Evolutionary conservation across 2,329 filamentous ascomycete genomes (phyloP).

Genomic region (Pseudodiploospora longispora): DNA sequence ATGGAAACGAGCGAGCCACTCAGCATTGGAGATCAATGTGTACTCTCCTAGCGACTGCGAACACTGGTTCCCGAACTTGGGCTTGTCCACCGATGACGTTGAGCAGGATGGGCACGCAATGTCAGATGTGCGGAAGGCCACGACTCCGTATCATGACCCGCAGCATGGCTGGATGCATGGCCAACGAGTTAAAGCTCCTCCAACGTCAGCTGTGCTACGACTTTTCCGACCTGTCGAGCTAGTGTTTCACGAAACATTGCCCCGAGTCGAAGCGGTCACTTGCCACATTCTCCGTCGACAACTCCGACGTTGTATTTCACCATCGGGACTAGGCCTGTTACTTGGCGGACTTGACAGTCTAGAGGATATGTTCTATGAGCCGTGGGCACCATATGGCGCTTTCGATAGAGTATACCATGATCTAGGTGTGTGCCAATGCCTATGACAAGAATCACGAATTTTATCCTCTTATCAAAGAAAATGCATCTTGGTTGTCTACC

Average conservation of each 20-base stretch:
- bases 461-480: not conserved
- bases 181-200: constrained; percentile 16
- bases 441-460: constrained; percentile 11
- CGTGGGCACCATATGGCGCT: constrained; percentile 22
- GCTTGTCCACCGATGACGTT: constrained; percentile 16
- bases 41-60: constrained; percentile 26
- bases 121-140: not conserved
- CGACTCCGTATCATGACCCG: constrained; percentile 14
- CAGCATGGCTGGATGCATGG: constrained; percentile 24
- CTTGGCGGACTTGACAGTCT: constrained; percentile 18
- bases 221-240: constrained; percentile 16
- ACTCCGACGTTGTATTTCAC: constrained; percentile 19
- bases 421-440: constrained; percentile 15
- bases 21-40: constrained; percentile 26
- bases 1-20: constrained; percentile 16
- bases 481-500: not conserved
- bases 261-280: constrained; percentile 20
- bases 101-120: constrained; percentile 5
- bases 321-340: constrained; percentile 10
- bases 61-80: constrained; percentile 24
- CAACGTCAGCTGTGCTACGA: constrained; percentile 13
- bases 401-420: constrained; percentile 2
- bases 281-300: constrained; percentile 25
- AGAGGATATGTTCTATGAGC: constrained; percentile 23
- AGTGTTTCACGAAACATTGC: constrained; percentile 4